Evolutionary conservation across 139 green algal genomes (phyloP), one percentile per base, ranked within the genome.

Genomic region (Chlorella sp.): DNA sequence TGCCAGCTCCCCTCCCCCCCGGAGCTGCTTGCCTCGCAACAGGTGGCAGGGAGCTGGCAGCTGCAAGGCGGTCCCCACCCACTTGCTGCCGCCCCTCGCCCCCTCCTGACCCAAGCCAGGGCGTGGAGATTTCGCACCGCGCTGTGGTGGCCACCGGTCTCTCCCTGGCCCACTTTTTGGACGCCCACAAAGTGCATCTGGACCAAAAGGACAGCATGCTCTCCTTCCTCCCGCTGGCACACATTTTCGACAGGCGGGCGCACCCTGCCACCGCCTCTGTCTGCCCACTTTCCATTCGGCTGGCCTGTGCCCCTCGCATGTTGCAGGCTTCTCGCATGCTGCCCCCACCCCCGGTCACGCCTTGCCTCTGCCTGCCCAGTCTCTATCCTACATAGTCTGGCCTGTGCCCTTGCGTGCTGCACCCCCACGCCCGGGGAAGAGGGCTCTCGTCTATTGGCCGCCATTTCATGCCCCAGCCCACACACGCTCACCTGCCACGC

Each of bases 181-280:
- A 93, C 24, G 30, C 84, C 0, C 68, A 81, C 7, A 80, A 85
- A 42, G 60, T 71, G n/a, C 37, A 42, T 34, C 34, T 94, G 75
- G 71, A 57, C 64, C 37, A 69, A 0, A 34, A 30, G 14, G 96
- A 98, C 83, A 81, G 92, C 32, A 86, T 96, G 61, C 90, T 98
- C 53, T 96, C 92, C 57, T 98, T 96, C 92, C 94, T 98, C 37
- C 96, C 96, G 3, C 95, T 98, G 87, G 96, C 96, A 18, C 97
- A 99, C 95, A 98, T 99, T 92, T 99, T 98, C 90, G 97, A 98
- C 95, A 93, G 84, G 84, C 84, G 75, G 75, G 75, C 75, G 64
- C 21, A 5, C 48, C 48, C 48, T n/a, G n/a, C n/a, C n/a, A n/a
- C n/a, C n/a, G n/a, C n/a, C n/a, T n/a, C n/a, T n/a, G n/a, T n/a